Conservation (phyloP, 805 yeast species). For the Pichia exigua region DNA sequence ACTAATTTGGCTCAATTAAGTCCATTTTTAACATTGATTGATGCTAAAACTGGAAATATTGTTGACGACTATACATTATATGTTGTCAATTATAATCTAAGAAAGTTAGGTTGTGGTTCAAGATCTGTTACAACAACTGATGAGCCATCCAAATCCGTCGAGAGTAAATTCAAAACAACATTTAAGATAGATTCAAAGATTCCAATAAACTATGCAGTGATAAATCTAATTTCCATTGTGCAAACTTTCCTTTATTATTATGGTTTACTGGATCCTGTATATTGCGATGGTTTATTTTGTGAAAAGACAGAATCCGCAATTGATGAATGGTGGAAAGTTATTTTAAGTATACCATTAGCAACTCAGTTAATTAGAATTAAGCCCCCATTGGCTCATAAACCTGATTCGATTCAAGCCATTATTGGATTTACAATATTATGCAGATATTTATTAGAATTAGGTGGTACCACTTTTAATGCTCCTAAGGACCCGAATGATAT, state of each 20-base stretch:
- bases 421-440: conserved; percentile 70
- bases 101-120: conserved; percentile 76
- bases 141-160: conserved; percentile 68
- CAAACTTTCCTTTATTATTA: conserved; percentile 77
- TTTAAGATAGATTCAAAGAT: conserved; percentile 51
- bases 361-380: conserved; percentile 15
- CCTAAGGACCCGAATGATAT: conserved; percentile 83
- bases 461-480: conserved; percentile 42
- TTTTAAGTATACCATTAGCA: conserved; percentile 27
- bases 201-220: conserved; percentile 56
- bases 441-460: conserved; percentile 53
- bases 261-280: conserved; percentile 56
- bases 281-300: conserved; percentile 82
- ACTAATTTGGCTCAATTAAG: conserved; percentile 80
- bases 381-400: conserved; percentile 14
- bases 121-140: conserved; percentile 67
- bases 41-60: conserved; percentile 53
- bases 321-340: conserved; percentile 68
- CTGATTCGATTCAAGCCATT: conserved; percentile 64
- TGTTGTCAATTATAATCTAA: conserved; percentile 67
- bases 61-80: conserved; percentile 44
- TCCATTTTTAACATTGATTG: conserved; percentile 53
- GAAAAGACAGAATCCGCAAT: conserved; percentile 68
- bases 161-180: conserved; percentile 72
- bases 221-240: conserved; percentile 63